Evolutionary conservation across 345 rosid species (phyloP), one percentile per base, ranked within the genome.

Genomic region (Gossypium anomalum): DNA sequence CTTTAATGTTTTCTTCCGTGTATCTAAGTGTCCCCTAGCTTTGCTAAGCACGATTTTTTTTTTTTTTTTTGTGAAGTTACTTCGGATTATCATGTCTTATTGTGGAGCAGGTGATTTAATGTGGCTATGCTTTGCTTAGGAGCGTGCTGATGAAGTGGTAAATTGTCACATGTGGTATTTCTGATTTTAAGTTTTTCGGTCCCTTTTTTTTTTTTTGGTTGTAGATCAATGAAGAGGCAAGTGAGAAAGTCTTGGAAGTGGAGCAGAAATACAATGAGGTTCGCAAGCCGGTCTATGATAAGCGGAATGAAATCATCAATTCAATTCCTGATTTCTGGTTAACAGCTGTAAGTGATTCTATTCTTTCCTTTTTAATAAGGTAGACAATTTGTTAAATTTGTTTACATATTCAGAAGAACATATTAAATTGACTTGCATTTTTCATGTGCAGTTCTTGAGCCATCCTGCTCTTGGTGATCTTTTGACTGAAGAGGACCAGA

Each of bases 221-320:
- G 12, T 78, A 94, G 98, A 91, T 92, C 66, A 92, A 94, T 63
- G 98, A 92, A 72, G 94, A 94, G 84, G 98, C 97, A 0, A 92
- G 96, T 57, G 97, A 92, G 74, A 92, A 92, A 75, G 93, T 92
- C 49, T 84, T 92, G 85, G 97, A 91, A 82, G 89, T 94, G 76
- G 98, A 94, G 79, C 98, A 91, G 79, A 94, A 91, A 69, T 58
- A 89, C 61, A 94, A 88, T 63, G 97, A 78, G 82, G 82, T 89
- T 2, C 88, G 98, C 77, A 92, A 81, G 76, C 98, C 98, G 19
- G 90, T 94, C 7, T 94, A 94, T 82, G 94, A 92, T 68, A 87
- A 85, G 85, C 85, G 98, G 58, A 87, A 82, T 55, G 96, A 89
- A 15, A 83, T 89, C 72, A 93, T 94, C 76, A 86, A 85, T 63